These are phyloP conservation scores for Apiotrichum sp. DNA, from an alignment of 1,284 basidiomycete genomes.

Conservation along the genomic window DNA sequence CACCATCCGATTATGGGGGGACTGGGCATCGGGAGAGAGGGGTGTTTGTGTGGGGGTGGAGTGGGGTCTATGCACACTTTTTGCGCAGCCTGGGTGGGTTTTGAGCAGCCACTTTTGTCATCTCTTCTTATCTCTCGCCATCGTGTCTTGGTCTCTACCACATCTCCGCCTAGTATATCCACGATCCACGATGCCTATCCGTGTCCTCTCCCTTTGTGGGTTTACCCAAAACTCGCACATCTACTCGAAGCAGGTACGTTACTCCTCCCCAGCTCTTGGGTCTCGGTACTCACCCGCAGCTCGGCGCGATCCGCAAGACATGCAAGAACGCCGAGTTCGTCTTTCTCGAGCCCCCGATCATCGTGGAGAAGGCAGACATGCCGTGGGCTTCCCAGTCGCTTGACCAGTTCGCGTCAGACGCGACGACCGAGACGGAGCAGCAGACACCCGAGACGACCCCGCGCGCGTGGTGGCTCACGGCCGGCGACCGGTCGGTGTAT, in stretches of 20 bases:
- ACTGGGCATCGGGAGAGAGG: no score
- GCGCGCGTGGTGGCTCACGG: conserved; percentile 68
- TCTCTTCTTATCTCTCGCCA: no score
- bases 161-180: not conserved
- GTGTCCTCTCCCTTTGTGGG: conserved; percentile 50
- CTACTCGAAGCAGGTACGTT: conserved; percentile 66
- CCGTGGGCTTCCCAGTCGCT: conserved; percentile 49
- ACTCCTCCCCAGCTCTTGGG: not conserved
- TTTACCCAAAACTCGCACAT: conserved; percentile 74
- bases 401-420: conserved; percentile 56
- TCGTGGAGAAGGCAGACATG: conserved; percentile 65
- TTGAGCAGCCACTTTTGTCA: no score
- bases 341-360: conserved; percentile 65
- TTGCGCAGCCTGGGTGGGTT: no score
- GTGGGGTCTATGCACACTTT: no score
- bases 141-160: not conserved
- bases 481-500: conserved; percentile 49
- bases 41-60: no score
- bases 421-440: conserved; percentile 52
- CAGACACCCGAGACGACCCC: conserved; percentile 58
- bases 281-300: conserved; percentile 11
- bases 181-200: conserved; percentile 12
- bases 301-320: conserved; percentile 48
- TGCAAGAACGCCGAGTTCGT: conserved; percentile 55
- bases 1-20: no score